Percentiles rank a stretch among this genome's conserved stretches.
These are phyloP conservation scores for Ophiocordyceps camponoti-saundersi DNA, from an alignment of 2,329 filamentous ascomycete genomes.

Conservation along the genomic window DNA sequence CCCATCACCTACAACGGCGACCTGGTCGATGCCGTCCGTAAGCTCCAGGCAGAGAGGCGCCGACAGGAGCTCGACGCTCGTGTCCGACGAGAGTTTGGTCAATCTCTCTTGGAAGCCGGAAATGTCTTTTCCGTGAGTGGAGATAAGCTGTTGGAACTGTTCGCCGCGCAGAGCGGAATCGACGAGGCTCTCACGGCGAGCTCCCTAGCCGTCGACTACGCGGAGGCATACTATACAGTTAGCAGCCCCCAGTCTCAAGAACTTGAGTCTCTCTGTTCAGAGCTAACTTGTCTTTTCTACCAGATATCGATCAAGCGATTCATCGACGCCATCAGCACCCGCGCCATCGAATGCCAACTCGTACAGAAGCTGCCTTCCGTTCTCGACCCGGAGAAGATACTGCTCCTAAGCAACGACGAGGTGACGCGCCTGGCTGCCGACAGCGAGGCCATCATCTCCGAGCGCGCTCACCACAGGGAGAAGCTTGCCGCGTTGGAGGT, in stretches of 20 bases:
- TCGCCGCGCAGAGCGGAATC: background rate
- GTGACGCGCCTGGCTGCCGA: slow-evolving; percentile 8
- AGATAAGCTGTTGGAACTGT: background rate
- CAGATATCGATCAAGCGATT: slow-evolving; percentile 8
- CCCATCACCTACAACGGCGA: slow-evolving; percentile 37
- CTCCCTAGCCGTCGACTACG: slow-evolving; percentile 13
- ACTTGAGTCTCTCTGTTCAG: background rate
- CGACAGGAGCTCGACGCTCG: background rate
- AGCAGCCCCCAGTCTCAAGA: background rate
- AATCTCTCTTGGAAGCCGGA: background rate
- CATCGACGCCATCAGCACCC: slow-evolving; percentile 8
- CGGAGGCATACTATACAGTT: slow-evolving; percentile 24
- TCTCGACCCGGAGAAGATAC: slow-evolving; percentile 5
- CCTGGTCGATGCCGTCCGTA: slow-evolving; percentile 21
- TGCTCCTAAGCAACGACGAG: slow-evolving; percentile 5
- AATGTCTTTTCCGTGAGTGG: background rate
- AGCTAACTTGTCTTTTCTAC: background rate
- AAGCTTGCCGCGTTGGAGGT: background rate
- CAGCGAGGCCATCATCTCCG: slow-evolving; percentile 1
- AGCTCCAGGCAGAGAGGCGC: slow-evolving; percentile 6
- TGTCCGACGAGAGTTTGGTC: slow-evolving; percentile 2
- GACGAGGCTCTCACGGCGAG: slow-evolving; percentile 1
- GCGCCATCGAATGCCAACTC: slow-evolving; percentile 9
- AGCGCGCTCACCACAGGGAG: background rate
- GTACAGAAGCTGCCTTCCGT: slow-evolving; percentile 6